Evolutionary conservation across 176 grass and related monocot species (phyloP).

Genomic region (Alloteropsis semialata): DNA sequence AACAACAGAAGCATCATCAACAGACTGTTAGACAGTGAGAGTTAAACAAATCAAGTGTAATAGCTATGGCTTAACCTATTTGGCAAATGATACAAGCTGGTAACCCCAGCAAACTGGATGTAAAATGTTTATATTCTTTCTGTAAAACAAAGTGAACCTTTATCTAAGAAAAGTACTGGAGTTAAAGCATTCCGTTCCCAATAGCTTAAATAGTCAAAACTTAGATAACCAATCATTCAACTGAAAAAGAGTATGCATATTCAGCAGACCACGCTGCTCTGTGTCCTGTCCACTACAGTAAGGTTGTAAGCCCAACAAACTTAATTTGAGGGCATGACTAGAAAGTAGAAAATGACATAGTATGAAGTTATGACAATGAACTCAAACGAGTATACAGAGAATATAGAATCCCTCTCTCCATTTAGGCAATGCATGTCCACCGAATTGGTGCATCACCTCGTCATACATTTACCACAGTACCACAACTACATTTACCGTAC

Average conservation of each 20-base stretch:
- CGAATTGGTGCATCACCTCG: not conserved
- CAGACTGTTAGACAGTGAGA: not conserved
- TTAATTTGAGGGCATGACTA: not conserved
- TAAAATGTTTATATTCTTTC: not conserved
- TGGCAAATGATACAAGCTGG: not conserved
- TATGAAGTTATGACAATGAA: not conserved
- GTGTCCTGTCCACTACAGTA: not conserved
- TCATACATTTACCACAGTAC: not conserved
- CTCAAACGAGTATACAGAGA: not conserved
- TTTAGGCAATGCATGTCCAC: not conserved
- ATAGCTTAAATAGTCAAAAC: not conserved
- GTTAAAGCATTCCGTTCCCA: not conserved
- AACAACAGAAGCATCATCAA: conserved; percentile 25
- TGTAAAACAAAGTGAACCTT: not conserved
- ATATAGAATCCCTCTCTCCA: not conserved
- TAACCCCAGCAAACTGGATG: not conserved
- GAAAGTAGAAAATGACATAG: not conserved
- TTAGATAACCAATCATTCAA: not conserved
- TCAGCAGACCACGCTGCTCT: not conserved
- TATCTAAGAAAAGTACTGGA: not conserved
- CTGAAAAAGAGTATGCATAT: not conserved
- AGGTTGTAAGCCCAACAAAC: not conserved
- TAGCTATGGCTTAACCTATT: not conserved
- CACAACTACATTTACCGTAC: not conserved
- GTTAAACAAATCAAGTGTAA: not conserved